Evolutionary conservation across 495 filamentous ascomycete species (phyloP), one percentile per base, ranked within the genome.

Genomic region (Penicillium odoratum): DNA sequence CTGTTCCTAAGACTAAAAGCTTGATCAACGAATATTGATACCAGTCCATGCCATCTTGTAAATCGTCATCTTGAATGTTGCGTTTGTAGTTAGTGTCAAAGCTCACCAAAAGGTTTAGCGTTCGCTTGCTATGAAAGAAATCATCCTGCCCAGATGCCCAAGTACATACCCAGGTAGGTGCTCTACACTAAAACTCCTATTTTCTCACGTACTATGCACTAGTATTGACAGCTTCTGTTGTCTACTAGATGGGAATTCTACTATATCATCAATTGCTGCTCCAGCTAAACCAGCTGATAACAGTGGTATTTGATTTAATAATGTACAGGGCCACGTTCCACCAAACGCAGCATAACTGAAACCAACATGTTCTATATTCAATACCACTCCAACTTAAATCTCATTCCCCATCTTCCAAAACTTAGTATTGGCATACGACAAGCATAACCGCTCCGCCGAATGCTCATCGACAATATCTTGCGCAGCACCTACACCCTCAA

Each of bases 381-480:
- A 45, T 16, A 36, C 21, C 4, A 25, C n/a, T 28, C 16, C 13
- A 18, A 33, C 25, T 53, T 48, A 74, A 38, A 76, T 62, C 46
- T 74, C 64, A 52, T 53, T 56, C 0, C 76, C 76, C 70, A 78
- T 76, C 55, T 72, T 71, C 76, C 76, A 78, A 47, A 79, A 79
- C 33, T 66, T 64, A 18, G 76, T 77, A 58, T 79, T 69, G 7
- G 75, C 76, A 66, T 79, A 79, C 3, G 75, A 72, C 63, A 79
- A 49, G 65, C 75, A 79, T 30, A 79, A 55, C 5, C 28, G 55
- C 0, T 58, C 60, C 9, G 60, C 43, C 18, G 53, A 61, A 53
- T 68, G 47, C 33, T 65, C 61, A 49, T 58, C 10, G n/a, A 26
- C 18, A 44, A 34, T 40, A 3, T 40, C 15, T 40, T 40, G 38